Base-by-base conservation (phyloP, 2,329 filamentous ascomycete species). In the Cytospora piceae region DNA sequence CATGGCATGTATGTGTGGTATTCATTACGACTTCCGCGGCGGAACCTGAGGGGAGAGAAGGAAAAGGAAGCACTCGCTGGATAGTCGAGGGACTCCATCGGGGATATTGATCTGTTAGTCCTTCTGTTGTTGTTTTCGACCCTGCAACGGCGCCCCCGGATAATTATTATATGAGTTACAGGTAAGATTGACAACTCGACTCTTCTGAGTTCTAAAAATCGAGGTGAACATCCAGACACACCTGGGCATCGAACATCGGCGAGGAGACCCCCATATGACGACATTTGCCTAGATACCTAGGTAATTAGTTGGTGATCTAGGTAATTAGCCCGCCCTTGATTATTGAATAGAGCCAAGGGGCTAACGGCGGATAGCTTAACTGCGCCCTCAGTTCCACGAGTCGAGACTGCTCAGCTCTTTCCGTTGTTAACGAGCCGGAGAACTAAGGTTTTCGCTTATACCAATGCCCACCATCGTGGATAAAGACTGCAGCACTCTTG, bases 361-460 rank as follows among this genome's bases (percentile, higher is more conserved):
- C 39, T 42, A 42, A 42, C 20, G 39, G 20, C 39, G 39, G 20
- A 15, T 42, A 42, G 39, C 39, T 42, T n/a, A 42, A n/a, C 39
- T 42, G 39, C 39, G 39, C 39, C 39, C 15, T 20, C 39, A 42
- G 11, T n/a, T 20, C 39, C 39, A n/a, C 15, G 39, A 42, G 39
- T 42, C 39, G 39, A 42, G 39, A n/a, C 5, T n/a, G 39, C 5
- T n/a, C 20, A 42, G 8, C 4, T n/a, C 20, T 3, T 42, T 15
- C 39, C 17, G 15, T 42, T 7, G 4, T 42, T 42, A 5, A n/a
- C 11, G 39, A 20, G n/a, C 22, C 3, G 51, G 12, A 56, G 60
- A 62, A 46, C 46, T 39, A 54, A 31, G 24, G 39, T 37, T 52
- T 53, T 51, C 60, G 52, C 52, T 39, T 37, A 39, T 34, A 56